A percentile compares a stretch with the other conserved stretches of the same genome.
Evolutionary conservation across 495 filamentous ascomycete species (phyloP).

Genomic region (Penicillium verhagenii): DNA sequence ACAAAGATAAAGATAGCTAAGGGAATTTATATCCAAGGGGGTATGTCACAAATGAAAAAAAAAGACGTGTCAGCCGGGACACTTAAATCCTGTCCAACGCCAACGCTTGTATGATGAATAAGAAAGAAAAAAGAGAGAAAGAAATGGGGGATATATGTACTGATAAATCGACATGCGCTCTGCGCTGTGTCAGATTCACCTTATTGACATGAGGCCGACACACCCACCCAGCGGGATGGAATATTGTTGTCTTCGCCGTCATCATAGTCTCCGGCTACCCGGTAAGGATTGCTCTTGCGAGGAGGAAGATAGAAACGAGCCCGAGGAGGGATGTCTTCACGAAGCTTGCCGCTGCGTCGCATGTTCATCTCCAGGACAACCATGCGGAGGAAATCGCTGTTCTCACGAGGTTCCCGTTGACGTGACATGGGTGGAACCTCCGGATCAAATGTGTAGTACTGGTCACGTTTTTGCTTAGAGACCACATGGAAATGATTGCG

Average conservation of each 20-base stretch:
- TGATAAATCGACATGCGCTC: slow-evolving; percentile 15
- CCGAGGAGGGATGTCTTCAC: slow-evolving; percentile 75
- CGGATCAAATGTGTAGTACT: slow-evolving; percentile 44
- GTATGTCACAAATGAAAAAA: slow-evolving; percentile 19
- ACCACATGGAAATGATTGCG: slow-evolving; percentile 36
- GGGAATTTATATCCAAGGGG: slow-evolving; percentile 3
- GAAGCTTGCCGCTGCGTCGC: slow-evolving; percentile 86
- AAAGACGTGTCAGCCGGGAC: slow-evolving; percentile 16
- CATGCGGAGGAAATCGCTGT: slow-evolving; percentile 89
- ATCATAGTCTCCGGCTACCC: slow-evolving; percentile 30
- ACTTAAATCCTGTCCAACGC: slow-evolving; percentile 25
- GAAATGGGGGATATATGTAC: slow-evolving; percentile 17
- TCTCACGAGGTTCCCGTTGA: slow-evolving; percentile 88
- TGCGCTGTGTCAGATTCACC: slow-evolving; percentile 9
- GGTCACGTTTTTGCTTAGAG: slow-evolving; percentile 26
- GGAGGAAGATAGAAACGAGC: slow-evolving; percentile 88
- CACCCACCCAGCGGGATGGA: slow-evolving; percentile 43
- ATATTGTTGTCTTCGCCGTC: slow-evolving; percentile 36
- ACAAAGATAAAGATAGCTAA: no score
- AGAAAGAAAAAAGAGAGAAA: no score
- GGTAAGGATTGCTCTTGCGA: slow-evolving; percentile 50
- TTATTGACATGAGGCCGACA: slow-evolving; percentile 27
- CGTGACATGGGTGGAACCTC: slow-evolving; percentile 55
- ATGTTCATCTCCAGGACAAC: slow-evolving; percentile 98
- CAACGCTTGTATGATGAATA: slow-evolving; percentile 23